Evolutionary conservation across 768 basidiomycete genomes (phyloP).

Genomic region (Roridomyces roridus): DNA sequence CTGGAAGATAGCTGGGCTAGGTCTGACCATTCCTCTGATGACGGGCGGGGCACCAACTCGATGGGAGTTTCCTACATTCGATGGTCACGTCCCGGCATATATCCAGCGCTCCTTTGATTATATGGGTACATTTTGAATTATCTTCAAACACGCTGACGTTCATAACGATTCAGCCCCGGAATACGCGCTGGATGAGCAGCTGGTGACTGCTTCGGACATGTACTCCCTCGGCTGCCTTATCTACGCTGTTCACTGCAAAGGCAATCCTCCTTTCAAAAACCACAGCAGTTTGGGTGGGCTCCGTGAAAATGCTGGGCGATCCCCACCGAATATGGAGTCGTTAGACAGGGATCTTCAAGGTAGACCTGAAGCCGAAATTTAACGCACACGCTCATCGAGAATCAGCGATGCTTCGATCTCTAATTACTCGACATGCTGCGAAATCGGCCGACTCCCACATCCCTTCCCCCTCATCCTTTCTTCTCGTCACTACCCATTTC

Average conservation of each 20-base stretch:
- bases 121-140: slow-evolving; percentile 63
- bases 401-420: slow-evolving; percentile 75
- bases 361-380: slow-evolving; percentile 30
- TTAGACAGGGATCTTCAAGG: slow-evolving; percentile 80
- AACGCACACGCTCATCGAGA: slow-evolving; percentile 10
- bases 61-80: slow-evolving; percentile 93
- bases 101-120: slow-evolving; percentile 95
- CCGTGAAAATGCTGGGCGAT: slow-evolving; percentile 71
- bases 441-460: slow-evolving; percentile 75
- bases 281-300: slow-evolving; percentile 76
- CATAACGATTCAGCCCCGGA: slow-evolving; percentile 98
- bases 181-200: slow-evolving; percentile 88
- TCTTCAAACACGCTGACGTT: too few species aligned
- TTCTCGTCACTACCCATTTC: slow-evolving; percentile 96
- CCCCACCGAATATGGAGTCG: slow-evolving; percentile 64
- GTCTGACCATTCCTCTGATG: slow-evolving; percentile 81
- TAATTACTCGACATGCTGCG: slow-evolving; percentile 83
- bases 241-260: slow-evolving; percentile 90
- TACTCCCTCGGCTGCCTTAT: slow-evolving; percentile 91
- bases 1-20: slow-evolving; percentile 95
- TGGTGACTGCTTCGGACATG: slow-evolving; percentile 90
- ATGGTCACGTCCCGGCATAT: slow-evolving; percentile 78
- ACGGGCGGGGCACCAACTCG: slow-evolving; percentile 74
- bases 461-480: slow-evolving; percentile 85
- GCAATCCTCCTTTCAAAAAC: slow-evolving; percentile 85